These are phyloP conservation scores for Zygosaccharomyces bailii DNA, from an alignment of 805 yeast species.

Conservation along the genomic window DNA sequence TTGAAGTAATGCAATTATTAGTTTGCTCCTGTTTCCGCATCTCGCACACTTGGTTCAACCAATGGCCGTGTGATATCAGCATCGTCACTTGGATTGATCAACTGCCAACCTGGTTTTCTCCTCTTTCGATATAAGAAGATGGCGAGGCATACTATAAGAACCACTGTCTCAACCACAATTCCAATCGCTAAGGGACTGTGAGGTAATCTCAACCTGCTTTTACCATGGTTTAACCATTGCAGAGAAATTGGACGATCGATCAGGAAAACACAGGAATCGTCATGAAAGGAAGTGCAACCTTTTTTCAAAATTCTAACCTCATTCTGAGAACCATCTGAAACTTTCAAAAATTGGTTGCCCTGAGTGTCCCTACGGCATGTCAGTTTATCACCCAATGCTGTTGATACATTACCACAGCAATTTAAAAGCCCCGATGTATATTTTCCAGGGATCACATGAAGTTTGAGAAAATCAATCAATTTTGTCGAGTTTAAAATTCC, in stretches of 20 bases:
- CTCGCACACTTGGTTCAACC: not conserved
- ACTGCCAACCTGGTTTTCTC: not conserved
- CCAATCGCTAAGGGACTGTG: conserved; percentile 67
- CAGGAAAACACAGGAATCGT: conserved; percentile 52
- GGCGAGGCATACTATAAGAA: conserved; percentile 11
- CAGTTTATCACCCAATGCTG: conserved; percentile 43
- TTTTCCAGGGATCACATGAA: conserved; percentile 66
- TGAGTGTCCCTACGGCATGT: conserved; percentile 42
- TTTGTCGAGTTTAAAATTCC: conserved; percentile 42
- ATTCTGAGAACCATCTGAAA: conserved; percentile 49
- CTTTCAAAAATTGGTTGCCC: conserved; percentile 39
- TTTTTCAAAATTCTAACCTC: conserved; percentile 56
- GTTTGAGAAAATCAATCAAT: conserved; percentile 52
- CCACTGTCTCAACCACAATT: conserved; percentile 54
- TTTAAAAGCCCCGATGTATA: conserved; percentile 45
- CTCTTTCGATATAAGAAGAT: conserved; percentile 1
- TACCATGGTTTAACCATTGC: conserved; percentile 53
- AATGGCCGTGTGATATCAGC: conserved; percentile 6
- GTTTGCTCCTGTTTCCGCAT: not conserved
- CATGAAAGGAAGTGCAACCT: conserved; percentile 52
- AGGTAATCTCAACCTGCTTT: conserved; percentile 60
- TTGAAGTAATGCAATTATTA: too few species aligned
- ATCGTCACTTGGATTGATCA: not conserved
- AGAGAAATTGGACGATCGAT: conserved; percentile 67
- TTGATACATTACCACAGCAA: conserved; percentile 47